phyloP scores from a whole-genome alignment of 2,329 filamentous ascomycete genomes.

The Hymenoscyphus infarciens region DNA sequence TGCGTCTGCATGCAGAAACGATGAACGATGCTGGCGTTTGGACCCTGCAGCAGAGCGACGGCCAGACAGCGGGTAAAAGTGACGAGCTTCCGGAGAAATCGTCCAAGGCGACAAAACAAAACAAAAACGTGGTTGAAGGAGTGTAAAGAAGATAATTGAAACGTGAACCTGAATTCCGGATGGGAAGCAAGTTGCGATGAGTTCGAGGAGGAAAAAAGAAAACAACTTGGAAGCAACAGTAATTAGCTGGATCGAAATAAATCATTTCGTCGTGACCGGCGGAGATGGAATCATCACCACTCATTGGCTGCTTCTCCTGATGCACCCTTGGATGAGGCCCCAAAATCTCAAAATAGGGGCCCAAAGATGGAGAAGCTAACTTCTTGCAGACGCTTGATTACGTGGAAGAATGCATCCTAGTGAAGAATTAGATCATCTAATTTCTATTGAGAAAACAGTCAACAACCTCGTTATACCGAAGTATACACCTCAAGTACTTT shows the following conservation, averaged over 20 bases:
- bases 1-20: background rate
- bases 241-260: background rate
- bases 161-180: background rate
- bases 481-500: background rate
- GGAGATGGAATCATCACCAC: background rate
- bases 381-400: background rate
- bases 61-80: background rate
- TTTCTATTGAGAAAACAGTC: too few species aligned
- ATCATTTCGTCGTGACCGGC: background rate
- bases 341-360: background rate
- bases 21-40: slow-evolving; percentile 2
- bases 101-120: background rate
- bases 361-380: background rate
- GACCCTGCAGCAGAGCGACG: background rate
- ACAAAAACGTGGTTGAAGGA: background rate
- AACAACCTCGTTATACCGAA: too few species aligned
- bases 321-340: background rate
- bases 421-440: too few species aligned
- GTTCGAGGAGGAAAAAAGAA: background rate
- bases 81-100: background rate
- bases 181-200: background rate
- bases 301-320: background rate
- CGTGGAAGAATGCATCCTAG: background rate
- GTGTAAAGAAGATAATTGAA: slow-evolving; percentile 3
- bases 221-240: background rate